Evolutionary conservation across 768 basidiomycete species (phyloP).

Genomic region (Mycena rebaudengoi): DNA sequence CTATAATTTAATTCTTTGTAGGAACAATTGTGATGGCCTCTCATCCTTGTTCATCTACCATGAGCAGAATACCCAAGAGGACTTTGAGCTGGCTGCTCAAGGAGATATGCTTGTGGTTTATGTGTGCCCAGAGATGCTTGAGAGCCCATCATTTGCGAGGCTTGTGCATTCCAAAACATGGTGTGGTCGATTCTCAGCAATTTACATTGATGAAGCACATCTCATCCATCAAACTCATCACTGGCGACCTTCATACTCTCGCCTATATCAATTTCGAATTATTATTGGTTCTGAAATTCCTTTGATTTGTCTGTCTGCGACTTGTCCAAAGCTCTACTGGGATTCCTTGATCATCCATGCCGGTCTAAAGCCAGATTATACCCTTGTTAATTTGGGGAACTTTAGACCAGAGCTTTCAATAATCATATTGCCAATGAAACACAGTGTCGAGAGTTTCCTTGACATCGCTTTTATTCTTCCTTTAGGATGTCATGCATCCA

Average conservation of each 20-base stretch:
- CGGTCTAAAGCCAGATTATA: slow-evolving; percentile 20
- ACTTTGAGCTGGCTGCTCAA: slow-evolving; percentile 16
- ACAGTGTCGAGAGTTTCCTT: slow-evolving; percentile 18
- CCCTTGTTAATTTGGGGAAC: slow-evolving; percentile 28
- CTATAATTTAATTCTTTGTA: too few relatives aligned
- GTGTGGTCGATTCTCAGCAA: slow-evolving; percentile 25
- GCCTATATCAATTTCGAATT: slow-evolving; percentile 13
- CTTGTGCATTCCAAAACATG: slow-evolving; percentile 25
- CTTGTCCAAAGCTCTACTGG: slow-evolving; percentile 22
- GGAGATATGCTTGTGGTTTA: slow-evolving; percentile 27
- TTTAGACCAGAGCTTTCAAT: slow-evolving; percentile 28
- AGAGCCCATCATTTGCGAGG: slow-evolving; percentile 28
- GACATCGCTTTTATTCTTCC: slow-evolving; percentile 30
- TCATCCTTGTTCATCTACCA: slow-evolving; percentile 22
- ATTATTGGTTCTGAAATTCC: slow-evolving; percentile 23
- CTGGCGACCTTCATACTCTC: slow-evolving; percentile 26
- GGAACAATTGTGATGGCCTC: background rate
- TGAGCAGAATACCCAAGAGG: slow-evolving; percentile 2
- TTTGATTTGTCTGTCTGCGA: slow-evolving; percentile 25
- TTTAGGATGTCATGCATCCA: background rate
- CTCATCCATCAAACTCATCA: slow-evolving; percentile 20
- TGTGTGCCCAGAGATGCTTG: slow-evolving; percentile 34
- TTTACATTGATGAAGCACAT: slow-evolving; percentile 34
- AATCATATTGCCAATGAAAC: slow-evolving; percentile 22
- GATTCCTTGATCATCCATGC: slow-evolving; percentile 14